Conservation (phyloP, 2,329 filamentous ascomycete genomes). For the Xylaria hypoxylon region DNA sequence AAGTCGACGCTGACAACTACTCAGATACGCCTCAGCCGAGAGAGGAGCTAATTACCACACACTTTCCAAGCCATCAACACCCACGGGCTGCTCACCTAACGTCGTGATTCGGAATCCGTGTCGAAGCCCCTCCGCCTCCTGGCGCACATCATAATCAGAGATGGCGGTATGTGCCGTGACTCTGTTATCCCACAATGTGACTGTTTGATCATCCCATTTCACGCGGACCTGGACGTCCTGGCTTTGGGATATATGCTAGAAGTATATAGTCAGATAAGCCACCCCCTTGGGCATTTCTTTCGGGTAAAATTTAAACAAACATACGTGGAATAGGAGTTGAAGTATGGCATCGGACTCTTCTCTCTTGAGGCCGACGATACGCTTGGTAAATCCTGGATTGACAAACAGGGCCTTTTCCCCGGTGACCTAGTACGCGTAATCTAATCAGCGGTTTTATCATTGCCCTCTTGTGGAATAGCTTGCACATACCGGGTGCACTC, state of each 20-base stretch:
- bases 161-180: slow-evolving; percentile 61
- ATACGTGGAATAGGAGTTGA: slow-evolving; percentile 72
- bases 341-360: slow-evolving; percentile 76
- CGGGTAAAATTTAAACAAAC: not conserved
- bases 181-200: slow-evolving; percentile 77
- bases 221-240: slow-evolving; percentile 78
- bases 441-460: slow-evolving; percentile 3
- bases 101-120: slow-evolving; percentile 58
- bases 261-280: not conserved
- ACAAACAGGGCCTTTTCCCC: slow-evolving; percentile 77
- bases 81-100: slow-evolving; percentile 54
- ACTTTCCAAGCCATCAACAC: slow-evolving; percentile 54
- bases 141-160: slow-evolving; percentile 57
- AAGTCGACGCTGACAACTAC: not conserved
- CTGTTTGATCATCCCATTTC: slow-evolving; percentile 72
- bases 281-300: not conserved
- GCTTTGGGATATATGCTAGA: slow-evolving; percentile 59
- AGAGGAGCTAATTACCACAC: slow-evolving; percentile 48
- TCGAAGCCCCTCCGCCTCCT: slow-evolving; percentile 55
- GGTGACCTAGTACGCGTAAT: slow-evolving; percentile 56
- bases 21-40: not conserved
- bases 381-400: slow-evolving; percentile 65
- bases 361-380: slow-evolving; percentile 72
- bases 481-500: slow-evolving; percentile 68
- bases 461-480: not conserved